Base-by-base conservation (phyloP, 768 basidiomycete genomes). In the Phylloporus rhodoxanthus region DNA sequence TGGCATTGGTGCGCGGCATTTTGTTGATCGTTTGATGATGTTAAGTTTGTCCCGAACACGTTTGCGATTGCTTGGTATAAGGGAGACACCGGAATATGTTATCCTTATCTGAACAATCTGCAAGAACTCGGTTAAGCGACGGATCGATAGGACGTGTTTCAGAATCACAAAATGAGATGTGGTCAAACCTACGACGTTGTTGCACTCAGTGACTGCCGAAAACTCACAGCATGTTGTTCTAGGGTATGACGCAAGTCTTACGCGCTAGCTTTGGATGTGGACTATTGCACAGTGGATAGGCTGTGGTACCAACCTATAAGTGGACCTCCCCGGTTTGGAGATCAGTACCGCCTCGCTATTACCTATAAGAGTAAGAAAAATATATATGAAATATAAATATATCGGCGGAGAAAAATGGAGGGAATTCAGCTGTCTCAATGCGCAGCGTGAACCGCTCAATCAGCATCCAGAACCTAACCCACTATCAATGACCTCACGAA, bases 281-380 rank as follows among this genome's bases (percentile, higher is more conserved):
- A n/a, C 40, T 44, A 39, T 34, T 51, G 47, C 47, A 57, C 51
- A 48, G 33, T 41, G 37, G 28, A 52, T 45, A 51, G 40, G 42
- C 38, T 39, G 43, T 46, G 51, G 48, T n/a, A 47, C 58, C 46
- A 48, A 54, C 10, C 29, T 30, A 52, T 32, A 48, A 44, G 52
- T 34, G 48, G 52, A 29, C 29, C 41, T 26, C 40, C 54, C 51
- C 8, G 0, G 45, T 60, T 48, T 36, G 50, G 45, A 43, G 51
- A 43, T 17, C n/a, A n/a, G 61, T 50, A 51, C 51, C 26, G 54
- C 59, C 54, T 46, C 48, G 33, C 8, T 42, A 56, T 53, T 59
- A 51, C 56, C 51, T 32, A 50, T 43, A 23, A 51, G 14, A 48
- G 49, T 9, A 28, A 17, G 15, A 42, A 17, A 41, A 39, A 21